Evolutionary conservation across 139 green algal genomes (phyloP).

Genomic region (Pleodorina starrii): DNA sequence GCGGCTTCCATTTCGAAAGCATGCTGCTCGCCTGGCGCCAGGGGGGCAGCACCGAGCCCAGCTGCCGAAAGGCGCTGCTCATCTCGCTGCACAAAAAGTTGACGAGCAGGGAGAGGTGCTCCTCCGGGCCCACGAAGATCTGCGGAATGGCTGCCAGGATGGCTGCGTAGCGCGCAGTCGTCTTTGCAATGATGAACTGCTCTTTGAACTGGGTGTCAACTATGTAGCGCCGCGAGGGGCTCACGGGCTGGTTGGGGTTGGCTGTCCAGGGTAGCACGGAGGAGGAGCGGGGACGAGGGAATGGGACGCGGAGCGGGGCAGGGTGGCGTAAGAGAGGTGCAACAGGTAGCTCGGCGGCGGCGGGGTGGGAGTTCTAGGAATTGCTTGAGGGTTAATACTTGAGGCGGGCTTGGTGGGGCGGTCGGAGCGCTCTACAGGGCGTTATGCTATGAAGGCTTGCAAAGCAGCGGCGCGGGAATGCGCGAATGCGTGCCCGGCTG

Average conservation of each 20-base stretch:
- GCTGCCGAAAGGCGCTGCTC: constrained; percentile 66
- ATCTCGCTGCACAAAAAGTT: constrained; percentile 78
- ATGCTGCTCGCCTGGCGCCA: constrained; percentile 76
- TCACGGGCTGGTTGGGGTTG: too few relatives aligned
- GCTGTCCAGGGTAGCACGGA: too few relatives aligned
- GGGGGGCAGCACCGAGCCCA: constrained; percentile 74
- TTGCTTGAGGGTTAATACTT: too few relatives aligned
- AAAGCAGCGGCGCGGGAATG: too few relatives aligned
- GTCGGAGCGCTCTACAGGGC: too few relatives aligned
- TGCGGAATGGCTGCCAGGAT: constrained; percentile 59
- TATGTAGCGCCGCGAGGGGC: constrained; percentile 32
- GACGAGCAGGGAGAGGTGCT: constrained; percentile 56
- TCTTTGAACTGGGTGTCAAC: constrained; percentile 64
- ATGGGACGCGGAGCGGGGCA: too few relatives aligned
- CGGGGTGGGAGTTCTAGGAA: too few relatives aligned
- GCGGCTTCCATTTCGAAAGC: constrained; percentile 76
- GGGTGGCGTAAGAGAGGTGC: too few relatives aligned
- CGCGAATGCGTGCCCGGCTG: not conserved
- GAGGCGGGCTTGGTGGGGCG: too few relatives aligned
- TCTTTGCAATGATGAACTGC: constrained; percentile 68
- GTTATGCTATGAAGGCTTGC: too few relatives aligned
- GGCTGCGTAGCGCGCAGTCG: constrained; percentile 52
- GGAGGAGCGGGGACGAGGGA: too few relatives aligned
- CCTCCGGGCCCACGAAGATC: constrained; percentile 64
- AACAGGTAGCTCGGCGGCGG: too few relatives aligned